Evolutionary conservation across 1,284 basidiomycete species (phyloP).

Genomic region (Boletus calvinii): DNA sequence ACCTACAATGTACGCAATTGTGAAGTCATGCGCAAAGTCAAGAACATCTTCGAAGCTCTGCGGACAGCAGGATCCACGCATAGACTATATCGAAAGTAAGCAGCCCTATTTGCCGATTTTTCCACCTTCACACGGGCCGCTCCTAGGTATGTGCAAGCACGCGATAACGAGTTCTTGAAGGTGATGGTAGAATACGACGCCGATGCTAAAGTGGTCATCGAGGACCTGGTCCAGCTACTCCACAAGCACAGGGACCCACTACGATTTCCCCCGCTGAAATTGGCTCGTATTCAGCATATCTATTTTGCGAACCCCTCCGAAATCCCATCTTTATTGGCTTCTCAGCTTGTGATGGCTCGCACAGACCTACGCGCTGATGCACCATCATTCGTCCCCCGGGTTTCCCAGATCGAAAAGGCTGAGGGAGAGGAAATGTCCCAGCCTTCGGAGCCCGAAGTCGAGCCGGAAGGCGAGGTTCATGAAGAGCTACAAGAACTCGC

Average conservation of each 20-base stretch:
- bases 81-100: conserved; percentile 21
- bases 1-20: conserved; percentile 13
- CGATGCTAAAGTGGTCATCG: conserved; percentile 16
- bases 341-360: conserved; percentile 17
- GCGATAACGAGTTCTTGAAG: conserved; percentile 13
- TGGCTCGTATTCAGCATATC: conserved; percentile 21
- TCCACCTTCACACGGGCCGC: not conserved
- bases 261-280: not conserved
- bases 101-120: too few species aligned
- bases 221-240: conserved; percentile 27
- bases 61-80: conserved; percentile 1
- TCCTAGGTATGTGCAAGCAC: conserved; percentile 18
- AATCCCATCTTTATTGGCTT: conserved; percentile 20
- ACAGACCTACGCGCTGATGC: conserved; percentile 18
- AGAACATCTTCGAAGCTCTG: conserved; percentile 15
- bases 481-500: conserved; percentile 19
- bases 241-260: conserved; percentile 11
- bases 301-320: conserved; percentile 19
- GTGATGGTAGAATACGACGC: conserved; percentile 20
- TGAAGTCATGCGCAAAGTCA: conserved; percentile 12
- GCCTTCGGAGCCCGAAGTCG: conserved; percentile 10
- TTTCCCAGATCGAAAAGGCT: not conserved
- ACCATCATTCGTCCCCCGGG: conserved; percentile 15
- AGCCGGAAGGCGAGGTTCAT: conserved; percentile 18
- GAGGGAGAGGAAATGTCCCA: conserved; percentile 4